phyloP scores from a whole-genome alignment of 2,329 filamentous ascomycete species.

The Malbranchea zuffiana region DNA sequence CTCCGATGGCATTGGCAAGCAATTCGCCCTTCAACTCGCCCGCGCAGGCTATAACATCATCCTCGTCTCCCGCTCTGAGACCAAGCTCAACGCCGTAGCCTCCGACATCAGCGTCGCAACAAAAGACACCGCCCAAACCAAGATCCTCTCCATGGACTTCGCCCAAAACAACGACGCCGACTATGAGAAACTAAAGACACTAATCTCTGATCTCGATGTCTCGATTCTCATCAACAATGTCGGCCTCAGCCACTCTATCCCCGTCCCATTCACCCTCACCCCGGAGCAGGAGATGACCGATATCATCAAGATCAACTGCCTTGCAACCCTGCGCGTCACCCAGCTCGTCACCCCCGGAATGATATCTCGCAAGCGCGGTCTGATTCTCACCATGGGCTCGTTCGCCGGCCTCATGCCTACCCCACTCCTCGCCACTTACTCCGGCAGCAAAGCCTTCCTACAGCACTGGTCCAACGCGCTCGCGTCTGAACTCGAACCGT shows the following conservation, averaged over 20 bases:
- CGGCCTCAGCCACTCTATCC: slow-evolving; percentile 85
- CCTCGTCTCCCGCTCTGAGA: slow-evolving; percentile 87
- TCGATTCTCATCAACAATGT: slow-evolving; percentile 94
- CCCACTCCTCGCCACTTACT: slow-evolving; percentile 88
- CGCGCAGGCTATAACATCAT: slow-evolving; percentile 88
- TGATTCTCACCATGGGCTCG: slow-evolving; percentile 95
- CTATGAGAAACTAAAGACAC: slow-evolving; percentile 59
- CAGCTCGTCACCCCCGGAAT: slow-evolving; percentile 76
- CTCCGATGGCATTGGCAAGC: slow-evolving; percentile 92
- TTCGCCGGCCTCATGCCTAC: slow-evolving; percentile 89
- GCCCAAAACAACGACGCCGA: slow-evolving; percentile 65
- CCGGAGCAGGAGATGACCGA: slow-evolving; percentile 66
- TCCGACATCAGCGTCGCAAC: slow-evolving; percentile 59
- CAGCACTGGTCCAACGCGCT: slow-evolving; percentile 91
- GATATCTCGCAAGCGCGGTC: slow-evolving; percentile 68
- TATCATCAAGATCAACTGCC: slow-evolving; percentile 93
- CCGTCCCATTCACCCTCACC: slow-evolving; percentile 77
- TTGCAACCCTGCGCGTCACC: slow-evolving; percentile 79
- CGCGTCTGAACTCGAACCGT: slow-evolving; percentile 66
- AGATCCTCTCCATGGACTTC: slow-evolving; percentile 86
- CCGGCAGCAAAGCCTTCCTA: slow-evolving; percentile 93
- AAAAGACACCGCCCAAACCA: slow-evolving; percentile 58
- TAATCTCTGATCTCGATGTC: slow-evolving; percentile 65
- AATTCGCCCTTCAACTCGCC: slow-evolving; percentile 84
- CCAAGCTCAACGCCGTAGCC: slow-evolving; percentile 72